These are phyloP conservation scores for Coemansia sp. DNA, from an alignment of 192 early-diverging fungal species.

Conservation along the genomic window DNA sequence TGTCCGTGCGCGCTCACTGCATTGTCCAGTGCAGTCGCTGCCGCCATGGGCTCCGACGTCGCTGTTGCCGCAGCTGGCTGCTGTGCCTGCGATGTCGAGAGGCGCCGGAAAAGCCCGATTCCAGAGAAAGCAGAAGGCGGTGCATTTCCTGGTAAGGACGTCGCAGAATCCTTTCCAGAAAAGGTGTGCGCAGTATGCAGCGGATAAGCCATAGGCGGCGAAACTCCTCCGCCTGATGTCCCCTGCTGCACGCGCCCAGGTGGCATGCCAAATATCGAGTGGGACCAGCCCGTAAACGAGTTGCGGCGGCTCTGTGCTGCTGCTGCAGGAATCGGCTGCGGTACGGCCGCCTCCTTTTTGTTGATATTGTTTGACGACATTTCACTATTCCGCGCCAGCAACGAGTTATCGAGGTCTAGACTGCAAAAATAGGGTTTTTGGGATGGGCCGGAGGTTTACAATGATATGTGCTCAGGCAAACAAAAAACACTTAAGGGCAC, in stretches of 20 bases:
- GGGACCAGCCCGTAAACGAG: slow-evolving; percentile 39
- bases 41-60: neutral
- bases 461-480: neutral
- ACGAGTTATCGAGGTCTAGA: neutral
- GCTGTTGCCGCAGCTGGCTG: slow-evolving; percentile 13
- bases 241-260: slow-evolving; percentile 5
- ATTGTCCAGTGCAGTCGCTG: neutral
- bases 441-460: neutral
- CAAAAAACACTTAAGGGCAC: too few species aligned
- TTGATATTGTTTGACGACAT: slow-evolving; percentile 1
- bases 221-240: slow-evolving; percentile 4
- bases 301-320: slow-evolving; percentile 26
- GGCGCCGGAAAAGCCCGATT: slow-evolving; percentile 44
- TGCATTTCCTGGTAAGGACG: slow-evolving; percentile 20
- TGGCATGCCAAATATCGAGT: slow-evolving; percentile 29
- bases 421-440: neutral
- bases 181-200: slow-evolving; percentile 3
- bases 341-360: slow-evolving; percentile 16
- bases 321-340: slow-evolving; percentile 30
- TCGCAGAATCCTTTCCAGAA: slow-evolving; percentile 6
- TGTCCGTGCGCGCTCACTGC: slow-evolving; percentile 7
- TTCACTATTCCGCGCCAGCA: neutral
- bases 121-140: slow-evolving; percentile 22
- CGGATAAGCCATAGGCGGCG: slow-evolving; percentile 4
- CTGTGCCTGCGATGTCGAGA: slow-evolving; percentile 27